Evolutionary conservation across 495 filamentous ascomycete species (phyloP), one percentile per base, ranked within the genome.

Genomic region (Xeromyces bisporus): DNA sequence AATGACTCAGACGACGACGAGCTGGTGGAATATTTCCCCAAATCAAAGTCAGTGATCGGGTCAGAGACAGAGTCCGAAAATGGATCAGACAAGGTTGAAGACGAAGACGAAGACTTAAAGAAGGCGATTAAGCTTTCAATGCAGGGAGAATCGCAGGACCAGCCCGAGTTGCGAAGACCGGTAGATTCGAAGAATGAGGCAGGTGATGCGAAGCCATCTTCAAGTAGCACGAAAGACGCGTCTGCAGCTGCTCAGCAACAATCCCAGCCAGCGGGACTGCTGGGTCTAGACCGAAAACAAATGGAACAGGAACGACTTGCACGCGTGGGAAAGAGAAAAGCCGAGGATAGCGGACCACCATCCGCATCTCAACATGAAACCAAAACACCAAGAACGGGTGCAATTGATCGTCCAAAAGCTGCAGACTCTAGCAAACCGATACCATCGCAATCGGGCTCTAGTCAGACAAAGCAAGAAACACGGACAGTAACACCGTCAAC

Each of bases 241-340:
- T 17, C 15, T 12, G n/a, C 26, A 11, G 26, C 11, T 15, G 12
- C 29, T 7, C 15, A 28, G 12, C 1, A 32, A 11, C 9, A 21
- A n/a, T 5, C 30, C 9, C 29, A 16, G 7, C 17, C 31, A 1
- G 30, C 50, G 7, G 47, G 59, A 3, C 25, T 70, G 0, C 31
- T 63, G 2, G 73, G 70, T 0, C 48, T 85, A 0, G 66, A 92
- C 50, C 68, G 85, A 7, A 80, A 77, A 47, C 62, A 75, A 36
- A 89, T 93, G 82, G 87, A 96, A 40, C 58, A 75, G 43, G 87
- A 91, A 42, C 69, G 87, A 13, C 64, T 93, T 6, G 76, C 74
- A 11, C 66, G 86, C 23, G 36, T 67, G 3, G 51, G 57, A 12
- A 78, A 79, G 40, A 60, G 74, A 36, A 73, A 77, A 47, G 54